Evolutionary conservation across 768 basidiomycete species (phyloP), one percentile per base, ranked within the genome.

Genomic region (Lenzites betulinus): DNA sequence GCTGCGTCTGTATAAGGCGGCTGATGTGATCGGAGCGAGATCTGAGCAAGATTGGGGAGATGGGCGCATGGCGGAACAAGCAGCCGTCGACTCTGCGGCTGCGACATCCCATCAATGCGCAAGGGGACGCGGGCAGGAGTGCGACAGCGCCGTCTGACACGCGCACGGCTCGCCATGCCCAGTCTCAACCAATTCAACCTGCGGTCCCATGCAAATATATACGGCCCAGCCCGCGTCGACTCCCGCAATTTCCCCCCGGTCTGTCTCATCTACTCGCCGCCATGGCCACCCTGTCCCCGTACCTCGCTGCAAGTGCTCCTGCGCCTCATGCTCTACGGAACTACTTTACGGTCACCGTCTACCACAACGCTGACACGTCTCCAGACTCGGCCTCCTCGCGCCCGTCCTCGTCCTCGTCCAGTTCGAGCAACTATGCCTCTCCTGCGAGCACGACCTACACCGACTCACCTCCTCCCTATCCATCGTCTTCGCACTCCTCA

Each of bases 341-440:
- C n/a, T 55, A 62, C 43, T 57, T 55, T 35, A 42, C 60, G 8
- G 30, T 48, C 3, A 46, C 46, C 4, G 54, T 48, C 1, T 58
- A 58, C 46, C 36, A 49, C 13, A 50, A 43, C 28, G 15, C 46
- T 8, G 30, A 38, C 46, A 16, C 50, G 18, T 36, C 30, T 13
- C 22, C 43, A 25, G 42, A 20, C 6, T 26, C 22, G 2, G 30
- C 30, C 30, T 50, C 56, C 30, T 62, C 61, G 28, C 61, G 61
- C 20, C 61, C 61, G 18, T 53, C 51, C 1, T 54, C 60, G 13
- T 55, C 60, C 30, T 61, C 60, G 20, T 61, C 60, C 6, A 55
- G 26, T 23, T 42, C 48, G 18, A 51, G 60, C 30, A 5, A 11
- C 49, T 55, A 39, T 33, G 26, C 47, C 15, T 58, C 56, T 13